These are phyloP conservation scores for Solanum sejunctum DNA, from an alignment of 257 asterid species.

Conservation along the genomic window DNA sequence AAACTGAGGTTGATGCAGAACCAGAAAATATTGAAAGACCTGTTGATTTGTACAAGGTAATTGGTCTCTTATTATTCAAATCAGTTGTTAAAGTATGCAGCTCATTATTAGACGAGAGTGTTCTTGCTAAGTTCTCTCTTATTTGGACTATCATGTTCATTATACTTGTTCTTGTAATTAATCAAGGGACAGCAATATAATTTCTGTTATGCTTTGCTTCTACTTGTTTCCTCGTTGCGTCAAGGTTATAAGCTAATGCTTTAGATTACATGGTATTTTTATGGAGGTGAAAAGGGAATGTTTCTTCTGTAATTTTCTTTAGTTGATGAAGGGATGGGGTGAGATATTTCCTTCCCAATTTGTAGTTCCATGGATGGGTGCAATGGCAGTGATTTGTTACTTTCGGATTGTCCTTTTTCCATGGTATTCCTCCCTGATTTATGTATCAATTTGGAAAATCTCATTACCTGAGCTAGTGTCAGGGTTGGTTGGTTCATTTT, in stretches of 20 bases:
- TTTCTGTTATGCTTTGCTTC: not conserved
- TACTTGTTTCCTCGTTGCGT: not conserved
- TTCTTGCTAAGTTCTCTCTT: not conserved
- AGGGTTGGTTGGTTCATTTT: not conserved
- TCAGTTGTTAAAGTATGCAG: not conserved
- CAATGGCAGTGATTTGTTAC: not conserved
- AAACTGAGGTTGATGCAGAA: constrained; percentile 37
- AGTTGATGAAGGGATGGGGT: not conserved
- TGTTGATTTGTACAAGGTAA: constrained; percentile 87
- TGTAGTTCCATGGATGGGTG: not conserved
- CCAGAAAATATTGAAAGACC: constrained; percentile 80
- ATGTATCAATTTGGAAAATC: not conserved
- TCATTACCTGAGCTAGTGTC: not conserved
- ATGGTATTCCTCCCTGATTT: not conserved
- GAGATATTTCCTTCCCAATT: not conserved
- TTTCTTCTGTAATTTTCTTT: not conserved
- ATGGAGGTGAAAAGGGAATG: not conserved
- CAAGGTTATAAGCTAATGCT: not conserved
- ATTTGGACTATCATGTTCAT: not conserved
- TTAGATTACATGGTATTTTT: not conserved
- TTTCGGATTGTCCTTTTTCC: not conserved
- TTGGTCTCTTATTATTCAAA: not conserved
- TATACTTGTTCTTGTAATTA: not conserved
- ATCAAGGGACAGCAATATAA: not conserved
- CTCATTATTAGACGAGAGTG: not conserved